Base-by-base conservation (phyloP, 345 rosid genomes). In the Iberis pinnata region DNA sequence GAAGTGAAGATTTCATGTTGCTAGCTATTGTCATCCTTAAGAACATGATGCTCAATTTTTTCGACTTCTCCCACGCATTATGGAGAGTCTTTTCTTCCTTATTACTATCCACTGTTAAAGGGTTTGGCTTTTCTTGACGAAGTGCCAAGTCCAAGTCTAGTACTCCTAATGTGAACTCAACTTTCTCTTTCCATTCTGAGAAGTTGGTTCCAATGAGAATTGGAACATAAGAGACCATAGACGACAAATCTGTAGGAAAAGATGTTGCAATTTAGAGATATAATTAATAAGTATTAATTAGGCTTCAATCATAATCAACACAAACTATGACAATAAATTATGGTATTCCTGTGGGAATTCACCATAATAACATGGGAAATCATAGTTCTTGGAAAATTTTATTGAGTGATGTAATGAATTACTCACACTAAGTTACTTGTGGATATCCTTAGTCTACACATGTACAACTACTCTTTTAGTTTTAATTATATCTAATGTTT, bases 161-260 rank as follows among this genome's bases (percentile, higher is more conserved):
- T 48, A 48, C 53, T 48, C 9, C 16, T 49, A 50, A 18, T 14
- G 27, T 49, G 17, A 50, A 53, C 20, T 37, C 19, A 53, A 37
- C 15, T 37, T 38, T 53, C 35, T 53, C 35, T 38, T 53, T 53
- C 15, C 45, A 38, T 20, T 53, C 0, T 53, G 22, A 53, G 7
- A 53, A 53, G 58, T 53, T 53, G 45, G 33, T 53, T 15, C 12
- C 15, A 22, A 0, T 38, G 35, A 53, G 36, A 7, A 53, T 11
- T 0, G 2, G 58, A 53, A 24, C 36, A 38, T 0, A 0, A 4
- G n/a, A 51, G 18, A 20, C 29, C 31, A 36, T 38, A 2, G 15
- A 36, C 37, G 53, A 27, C 20, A 48, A 27, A 45, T 9, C 11
- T 26, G 8, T 2, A 29, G 20, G 2, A 47, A 14, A 26, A 0